phyloP scores from a whole-genome alignment of 768 basidiomycete genomes.

The Chalciporus chontae region DNA sequence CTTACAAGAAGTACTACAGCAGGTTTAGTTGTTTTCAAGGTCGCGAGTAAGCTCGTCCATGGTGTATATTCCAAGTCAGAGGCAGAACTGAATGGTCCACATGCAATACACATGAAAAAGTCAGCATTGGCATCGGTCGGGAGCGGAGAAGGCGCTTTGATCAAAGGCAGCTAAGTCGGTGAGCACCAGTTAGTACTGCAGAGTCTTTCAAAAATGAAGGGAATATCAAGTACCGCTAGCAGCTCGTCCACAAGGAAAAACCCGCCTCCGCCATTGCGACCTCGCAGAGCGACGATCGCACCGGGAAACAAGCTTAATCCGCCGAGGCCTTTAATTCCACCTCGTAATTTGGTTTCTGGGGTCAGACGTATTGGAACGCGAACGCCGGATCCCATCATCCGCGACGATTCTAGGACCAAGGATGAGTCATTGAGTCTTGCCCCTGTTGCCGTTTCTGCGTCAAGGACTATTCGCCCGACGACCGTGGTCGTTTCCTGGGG shows the following conservation, averaged over 20 bases:
- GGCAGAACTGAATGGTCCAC: constrained; percentile 86
- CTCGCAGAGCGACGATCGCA: constrained; percentile 79
- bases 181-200: not conserved
- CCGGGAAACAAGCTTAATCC: constrained; percentile 85
- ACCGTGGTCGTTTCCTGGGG: constrained; percentile 59
- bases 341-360: constrained; percentile 59
- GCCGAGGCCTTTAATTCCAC: constrained; percentile 55
- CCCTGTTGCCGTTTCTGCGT: constrained; percentile 55
- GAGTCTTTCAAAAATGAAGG: not conserved
- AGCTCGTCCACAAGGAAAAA: constrained; percentile 84
- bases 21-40: constrained; percentile 63
- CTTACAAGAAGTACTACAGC: constrained; percentile 75
- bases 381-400: constrained; percentile 63
- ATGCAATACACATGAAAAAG: constrained; percentile 68
- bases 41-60: constrained; percentile 59
- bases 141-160: constrained; percentile 43
- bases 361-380: constrained; percentile 73
- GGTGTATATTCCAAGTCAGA: constrained; percentile 72
- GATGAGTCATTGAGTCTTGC: constrained; percentile 73
- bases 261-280: constrained; percentile 87
- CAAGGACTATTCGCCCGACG: constrained; percentile 72
- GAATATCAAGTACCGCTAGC: constrained; percentile 55
- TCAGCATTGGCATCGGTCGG: constrained; percentile 35
- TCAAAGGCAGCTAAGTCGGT: constrained; percentile 63
- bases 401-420: constrained; percentile 79